Conservation (phyloP, 306 rosid genomes). For the Ammopiptanthus mongolicus region DNA sequence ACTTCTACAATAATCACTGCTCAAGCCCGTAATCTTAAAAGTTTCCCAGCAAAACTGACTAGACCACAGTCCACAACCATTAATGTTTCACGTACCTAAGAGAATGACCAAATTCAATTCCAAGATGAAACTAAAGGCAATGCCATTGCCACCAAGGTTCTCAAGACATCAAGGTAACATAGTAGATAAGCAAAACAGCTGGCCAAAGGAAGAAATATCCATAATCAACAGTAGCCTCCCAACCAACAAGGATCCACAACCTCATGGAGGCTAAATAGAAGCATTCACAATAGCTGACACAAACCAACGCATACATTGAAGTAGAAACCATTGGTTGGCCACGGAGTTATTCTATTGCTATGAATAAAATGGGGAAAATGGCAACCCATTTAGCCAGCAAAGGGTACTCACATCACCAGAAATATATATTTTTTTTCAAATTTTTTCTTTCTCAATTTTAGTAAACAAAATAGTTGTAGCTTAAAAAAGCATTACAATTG, state of each 20-base stretch:
- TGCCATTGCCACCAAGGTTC: not conserved
- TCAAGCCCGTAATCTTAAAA: not conserved
- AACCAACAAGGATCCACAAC: not conserved
- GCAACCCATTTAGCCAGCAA: not conserved
- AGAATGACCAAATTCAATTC: not conserved
- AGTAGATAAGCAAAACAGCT: not conserved
- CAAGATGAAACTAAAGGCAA: slow-evolving; percentile 10
- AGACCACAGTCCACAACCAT: not conserved
- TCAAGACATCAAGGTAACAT: not conserved
- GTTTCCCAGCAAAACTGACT: not conserved
- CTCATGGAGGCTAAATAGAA: too few species aligned
- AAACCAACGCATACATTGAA: not conserved
- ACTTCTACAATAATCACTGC: not conserved
- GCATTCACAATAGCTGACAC: not conserved
- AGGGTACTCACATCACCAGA: not conserved
- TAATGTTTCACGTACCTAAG: not conserved
- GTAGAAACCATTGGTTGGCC: not conserved
- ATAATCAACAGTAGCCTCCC: not conserved
- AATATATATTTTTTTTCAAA: not conserved
- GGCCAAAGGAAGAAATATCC: not conserved
- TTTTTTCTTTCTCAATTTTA: not conserved
- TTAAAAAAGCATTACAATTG: not conserved
- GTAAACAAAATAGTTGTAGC: not conserved
- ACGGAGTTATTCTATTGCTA: not conserved
- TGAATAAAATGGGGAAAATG: not conserved